Evolutionary conservation across 768 basidiomycete species (phyloP), one percentile per base, ranked within the genome.

Genomic region (Leccinum subgranulosum): DNA sequence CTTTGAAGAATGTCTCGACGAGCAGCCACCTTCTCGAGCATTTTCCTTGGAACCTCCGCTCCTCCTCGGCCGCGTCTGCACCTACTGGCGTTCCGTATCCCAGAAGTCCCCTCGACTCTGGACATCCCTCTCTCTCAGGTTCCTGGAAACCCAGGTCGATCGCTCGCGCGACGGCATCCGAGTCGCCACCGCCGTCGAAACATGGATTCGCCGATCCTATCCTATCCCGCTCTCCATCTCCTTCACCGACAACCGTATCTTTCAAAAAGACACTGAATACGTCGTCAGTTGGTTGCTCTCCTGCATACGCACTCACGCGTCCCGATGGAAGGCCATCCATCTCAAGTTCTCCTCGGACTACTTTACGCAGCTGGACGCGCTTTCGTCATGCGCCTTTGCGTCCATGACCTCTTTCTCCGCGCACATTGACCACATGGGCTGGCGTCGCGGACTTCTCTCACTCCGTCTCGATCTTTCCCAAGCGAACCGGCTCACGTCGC

Each of bases 271-370:
- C 27, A 64, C 68, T 0, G 68, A 69, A 45, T 47, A 59, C 0
- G 55, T 67, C 19, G 31, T 69, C 29, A 31, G 53, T 11, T 59
- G 60, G 63, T 27, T 69, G 23, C 64, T 69, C 15, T 60, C 61
- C 47, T 15, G 51, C 43, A 66, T 69, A 15, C 49, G 55, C 6
- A 49, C 9, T 21, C 51, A 69, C 36, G 64, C 69, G 10, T 17
- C 54, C 4, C 53, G 69, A 34, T 70, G 69, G 69, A 66, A 62
- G n/a, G 51, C 57, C 14, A 66, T 69, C 3, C 53, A 66, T 52
- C 64, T 69, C 55, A 60, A 69, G 33, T 58, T 69, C 49, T 69
- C 68, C 34, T 68, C 69, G 3, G 66, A 68, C 34, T 69, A 70
- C 47, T 69, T 70, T 45, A 27, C 46, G 1, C 59, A 49, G 25